Conservation (phyloP, 768 basidiomycete species). For the Neoboletus brunneissimus region DNA sequence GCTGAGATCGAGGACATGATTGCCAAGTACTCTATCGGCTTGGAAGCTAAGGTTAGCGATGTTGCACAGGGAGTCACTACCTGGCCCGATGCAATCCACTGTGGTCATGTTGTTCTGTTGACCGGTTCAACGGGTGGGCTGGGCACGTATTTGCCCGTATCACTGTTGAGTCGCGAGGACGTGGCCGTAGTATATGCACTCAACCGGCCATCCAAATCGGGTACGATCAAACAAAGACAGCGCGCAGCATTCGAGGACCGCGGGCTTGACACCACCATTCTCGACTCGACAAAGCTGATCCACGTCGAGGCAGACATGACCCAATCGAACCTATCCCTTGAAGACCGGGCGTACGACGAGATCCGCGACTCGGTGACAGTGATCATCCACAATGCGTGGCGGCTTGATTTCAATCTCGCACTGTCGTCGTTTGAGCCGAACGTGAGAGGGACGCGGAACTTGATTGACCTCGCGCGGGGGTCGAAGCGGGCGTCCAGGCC, state of each 20-base stretch:
- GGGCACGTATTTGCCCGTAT: slow-evolving; percentile 37
- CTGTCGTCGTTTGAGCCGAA: slow-evolving; percentile 51
- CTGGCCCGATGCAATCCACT: too few relatives aligned
- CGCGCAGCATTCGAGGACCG: slow-evolving; percentile 20
- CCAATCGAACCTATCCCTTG: slow-evolving; percentile 25
- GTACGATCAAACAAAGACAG: slow-evolving; percentile 19
- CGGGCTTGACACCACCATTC: slow-evolving; percentile 25
- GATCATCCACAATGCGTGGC: slow-evolving; percentile 50
- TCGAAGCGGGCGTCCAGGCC: slow-evolving; percentile 28
- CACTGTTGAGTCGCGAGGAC: slow-evolving; percentile 31
- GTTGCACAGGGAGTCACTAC: neutral
- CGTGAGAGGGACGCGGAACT: slow-evolving; percentile 40
- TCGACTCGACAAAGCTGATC: slow-evolving; percentile 28
- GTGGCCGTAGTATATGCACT: slow-evolving; percentile 31
- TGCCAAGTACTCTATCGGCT: slow-evolving; percentile 31
- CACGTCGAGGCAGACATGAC: slow-evolving; percentile 28
- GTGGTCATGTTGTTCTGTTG: slow-evolving; percentile 30
- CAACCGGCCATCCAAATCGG: slow-evolving; percentile 24
- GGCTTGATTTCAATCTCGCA: slow-evolving; percentile 49
- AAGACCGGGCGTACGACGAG: slow-evolving; percentile 20
- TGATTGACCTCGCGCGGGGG: slow-evolving; percentile 27
- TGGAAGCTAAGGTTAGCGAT: slow-evolving; percentile 8
- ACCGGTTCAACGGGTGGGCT: slow-evolving; percentile 36
- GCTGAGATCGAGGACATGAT: slow-evolving; percentile 39
- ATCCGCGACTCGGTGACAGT: slow-evolving; percentile 32